Evolutionary conservation across 1,139 yeast genomes (phyloP).

Genomic region (Casaregolazyma suthepensis): DNA sequence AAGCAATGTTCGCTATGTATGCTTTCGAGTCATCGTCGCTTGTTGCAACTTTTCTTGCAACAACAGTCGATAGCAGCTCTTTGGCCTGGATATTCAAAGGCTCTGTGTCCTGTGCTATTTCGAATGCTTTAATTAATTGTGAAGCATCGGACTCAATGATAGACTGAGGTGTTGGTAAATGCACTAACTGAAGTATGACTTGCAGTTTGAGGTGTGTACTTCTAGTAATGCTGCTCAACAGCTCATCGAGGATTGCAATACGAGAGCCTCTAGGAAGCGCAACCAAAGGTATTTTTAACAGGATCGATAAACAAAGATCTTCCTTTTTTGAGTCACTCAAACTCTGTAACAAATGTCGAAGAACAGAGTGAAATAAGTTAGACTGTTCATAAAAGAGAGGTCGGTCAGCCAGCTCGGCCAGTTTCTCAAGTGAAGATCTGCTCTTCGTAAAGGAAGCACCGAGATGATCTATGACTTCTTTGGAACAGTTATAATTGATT

Average conservation of each 20-base stretch:
- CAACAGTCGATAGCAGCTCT: background rate
- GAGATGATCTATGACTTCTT: background rate
- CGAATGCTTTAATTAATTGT: background rate
- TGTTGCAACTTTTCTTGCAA: background rate
- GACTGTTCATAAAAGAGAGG: slow-evolving; percentile 6
- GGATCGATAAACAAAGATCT: background rate
- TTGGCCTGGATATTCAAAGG: background rate
- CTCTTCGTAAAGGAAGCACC: background rate
- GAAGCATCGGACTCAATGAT: background rate
- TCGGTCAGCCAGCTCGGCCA: background rate
- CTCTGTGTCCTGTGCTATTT: background rate
- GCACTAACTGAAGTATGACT: background rate
- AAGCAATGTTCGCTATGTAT: background rate
- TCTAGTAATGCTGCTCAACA: background rate
- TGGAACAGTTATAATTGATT: background rate
- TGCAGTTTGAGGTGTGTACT: background rate
- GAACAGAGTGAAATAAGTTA: background rate
- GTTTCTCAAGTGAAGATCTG: background rate
- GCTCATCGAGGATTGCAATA: background rate
- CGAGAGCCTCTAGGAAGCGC: slow-evolving; percentile 1
- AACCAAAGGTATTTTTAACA: background rate
- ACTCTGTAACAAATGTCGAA: background rate
- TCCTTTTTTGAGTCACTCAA: background rate
- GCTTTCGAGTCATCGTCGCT: background rate
- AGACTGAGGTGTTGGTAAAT: background rate